phyloP scores from a whole-genome alignment of 331 rosid genomes.

The Telfairia occidentalis region DNA sequence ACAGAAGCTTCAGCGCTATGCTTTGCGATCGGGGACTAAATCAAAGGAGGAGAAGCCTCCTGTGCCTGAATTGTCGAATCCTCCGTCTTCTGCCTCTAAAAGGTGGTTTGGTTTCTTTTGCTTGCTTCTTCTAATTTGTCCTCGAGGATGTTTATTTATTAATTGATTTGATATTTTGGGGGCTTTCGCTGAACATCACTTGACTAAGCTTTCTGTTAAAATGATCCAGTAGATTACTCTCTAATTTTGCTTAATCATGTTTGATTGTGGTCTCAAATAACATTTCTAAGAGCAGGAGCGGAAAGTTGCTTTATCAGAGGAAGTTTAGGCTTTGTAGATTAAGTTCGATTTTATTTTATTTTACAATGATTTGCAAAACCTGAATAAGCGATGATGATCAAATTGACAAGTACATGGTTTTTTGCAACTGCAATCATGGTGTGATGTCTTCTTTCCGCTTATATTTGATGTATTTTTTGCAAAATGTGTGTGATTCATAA shows the following conservation, averaged over 20 bases:
- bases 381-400: not conserved
- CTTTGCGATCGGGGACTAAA: constrained; percentile 55
- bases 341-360: not conserved
- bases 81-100: constrained; percentile 44
- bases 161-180: not conserved
- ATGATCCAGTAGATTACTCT: not conserved
- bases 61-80: constrained; percentile 21
- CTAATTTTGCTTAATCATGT: not conserved
- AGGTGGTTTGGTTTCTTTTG: constrained; percentile 25
- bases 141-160: not conserved
- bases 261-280: not conserved
- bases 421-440: not conserved
- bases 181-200: not conserved
- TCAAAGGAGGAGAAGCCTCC: constrained; percentile 32
- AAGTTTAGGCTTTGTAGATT: not conserved
- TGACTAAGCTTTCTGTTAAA: not conserved
- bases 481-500: too few species aligned
- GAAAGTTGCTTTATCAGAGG: not conserved
- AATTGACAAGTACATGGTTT: not conserved
- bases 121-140: not conserved
- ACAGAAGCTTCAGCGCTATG: constrained; percentile 44
- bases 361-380: not conserved
- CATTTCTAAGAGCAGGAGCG: not conserved
- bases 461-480: not conserved
- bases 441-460: not conserved